Evolutionary conservation across 176 grass and related monocot species (phyloP).

Genomic region (Musa beccarii): DNA sequence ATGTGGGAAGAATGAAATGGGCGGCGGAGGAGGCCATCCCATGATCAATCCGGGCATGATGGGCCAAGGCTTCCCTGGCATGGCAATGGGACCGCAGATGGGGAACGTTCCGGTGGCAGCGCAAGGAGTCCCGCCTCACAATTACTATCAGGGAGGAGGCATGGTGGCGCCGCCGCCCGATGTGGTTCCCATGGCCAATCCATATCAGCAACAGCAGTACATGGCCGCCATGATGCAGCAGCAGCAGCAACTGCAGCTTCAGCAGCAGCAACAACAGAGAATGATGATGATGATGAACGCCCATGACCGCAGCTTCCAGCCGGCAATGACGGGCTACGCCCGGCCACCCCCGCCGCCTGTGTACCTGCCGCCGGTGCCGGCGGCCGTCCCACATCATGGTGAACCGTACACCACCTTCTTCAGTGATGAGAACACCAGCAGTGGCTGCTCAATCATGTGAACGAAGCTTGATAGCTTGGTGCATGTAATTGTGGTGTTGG

Average conservation of each 20-base stretch:
- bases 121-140: slow-evolving; percentile 25
- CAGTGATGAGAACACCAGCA: slow-evolving; percentile 13
- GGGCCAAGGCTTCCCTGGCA: slow-evolving; percentile 31
- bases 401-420: slow-evolving; percentile 12
- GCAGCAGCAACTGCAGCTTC: slow-evolving; percentile 20
- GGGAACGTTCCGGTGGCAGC: slow-evolving; percentile 4
- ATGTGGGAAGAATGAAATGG: slow-evolving; percentile 22
- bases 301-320: slow-evolving; percentile 9
- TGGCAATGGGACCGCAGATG: slow-evolving; percentile 34
- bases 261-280: slow-evolving; percentile 26
- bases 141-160: slow-evolving; percentile 31
- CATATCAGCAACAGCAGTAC: slow-evolving; percentile 19
- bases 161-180: not conserved
- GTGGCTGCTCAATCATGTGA: slow-evolving; percentile 18
- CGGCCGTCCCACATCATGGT: not conserved
- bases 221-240: slow-evolving; percentile 29
- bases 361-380: not conserved
- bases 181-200: not conserved
- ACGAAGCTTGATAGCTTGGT: not conserved
- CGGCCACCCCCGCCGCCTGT: not conserved
- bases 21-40: slow-evolving; percentile 31
- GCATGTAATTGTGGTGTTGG: not conserved
- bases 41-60: slow-evolving; percentile 29
- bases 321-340: not conserved
- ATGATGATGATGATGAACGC: slow-evolving; percentile 24